Evolutionary conservation across 192 early-diverging fungal species (phyloP).

Genomic region (Radiomyces spectabilis): DNA sequence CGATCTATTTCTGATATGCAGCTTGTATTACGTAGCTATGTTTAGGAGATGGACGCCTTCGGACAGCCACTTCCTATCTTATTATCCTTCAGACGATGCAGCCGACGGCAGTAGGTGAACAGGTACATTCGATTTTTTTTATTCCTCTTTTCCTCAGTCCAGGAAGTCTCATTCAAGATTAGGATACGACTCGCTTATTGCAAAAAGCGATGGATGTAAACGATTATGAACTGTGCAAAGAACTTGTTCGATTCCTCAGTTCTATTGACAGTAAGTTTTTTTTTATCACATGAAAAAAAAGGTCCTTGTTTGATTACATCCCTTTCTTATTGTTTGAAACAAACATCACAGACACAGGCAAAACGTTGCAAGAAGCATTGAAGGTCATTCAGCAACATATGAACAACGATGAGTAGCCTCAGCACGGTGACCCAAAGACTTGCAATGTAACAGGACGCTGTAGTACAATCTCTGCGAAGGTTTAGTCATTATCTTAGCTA

Average conservation of each 20-base stretch:
- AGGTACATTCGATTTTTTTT: conserved; percentile 32
- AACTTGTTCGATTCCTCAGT: conserved; percentile 69
- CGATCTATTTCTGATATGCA: no score
- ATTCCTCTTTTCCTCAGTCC: conserved; percentile 2
- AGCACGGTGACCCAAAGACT: no score
- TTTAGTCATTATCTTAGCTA: no score
- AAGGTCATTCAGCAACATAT: conserved; percentile 13
- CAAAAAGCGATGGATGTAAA: conserved; percentile 64
- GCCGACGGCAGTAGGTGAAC: conserved; percentile 51
- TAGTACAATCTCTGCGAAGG: no score
- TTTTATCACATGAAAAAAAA: not conserved
- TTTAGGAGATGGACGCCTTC: conserved; percentile 54
- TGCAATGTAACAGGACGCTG: no score
- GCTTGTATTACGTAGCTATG: conserved; percentile 45
- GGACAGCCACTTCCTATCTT: conserved; percentile 88
- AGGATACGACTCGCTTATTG: conserved; percentile 61
- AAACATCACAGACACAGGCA: conserved; percentile 39
- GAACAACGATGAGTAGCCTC: not conserved
- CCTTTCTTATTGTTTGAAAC: conserved; percentile 3
- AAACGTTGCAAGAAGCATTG: conserved; percentile 36
- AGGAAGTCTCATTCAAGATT: conserved; percentile 23
- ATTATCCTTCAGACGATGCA: conserved; percentile 91
- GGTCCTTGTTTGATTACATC: not conserved
- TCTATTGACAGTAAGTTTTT: conserved; percentile 61
- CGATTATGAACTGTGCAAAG: conserved; percentile 77